These are phyloP conservation scores for Boletus rubropictus DNA, from an alignment of 768 basidiomycete genomes.

Conservation along the genomic window DNA sequence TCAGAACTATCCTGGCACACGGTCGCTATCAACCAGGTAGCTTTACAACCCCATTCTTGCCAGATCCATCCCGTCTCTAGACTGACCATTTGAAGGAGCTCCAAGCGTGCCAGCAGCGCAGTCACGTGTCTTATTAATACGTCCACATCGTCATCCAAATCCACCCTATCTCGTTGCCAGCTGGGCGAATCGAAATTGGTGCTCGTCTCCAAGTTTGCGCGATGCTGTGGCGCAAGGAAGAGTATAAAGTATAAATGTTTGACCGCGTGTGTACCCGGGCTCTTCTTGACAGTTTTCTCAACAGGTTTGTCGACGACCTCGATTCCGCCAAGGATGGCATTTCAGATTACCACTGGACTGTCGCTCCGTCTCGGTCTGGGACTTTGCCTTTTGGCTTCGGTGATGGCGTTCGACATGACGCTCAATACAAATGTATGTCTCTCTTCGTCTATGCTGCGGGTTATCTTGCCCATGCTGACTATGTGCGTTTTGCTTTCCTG, in stretches of 20 bases:
- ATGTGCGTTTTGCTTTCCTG: background rate
- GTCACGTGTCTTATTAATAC: background rate
- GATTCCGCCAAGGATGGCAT: conserved; percentile 4
- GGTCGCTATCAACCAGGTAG: background rate
- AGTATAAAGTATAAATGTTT: conserved; percentile 1
- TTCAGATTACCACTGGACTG: conserved; percentile 1
- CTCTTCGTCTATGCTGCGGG: too few relatives aligned
- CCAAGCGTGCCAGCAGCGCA: background rate
- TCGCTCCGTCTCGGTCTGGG: conserved; percentile 11
- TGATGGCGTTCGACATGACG: conserved; percentile 24
- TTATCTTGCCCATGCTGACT: background rate
- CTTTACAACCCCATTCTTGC: background rate
- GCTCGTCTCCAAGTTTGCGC: background rate
- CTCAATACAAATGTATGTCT: conserved; percentile 20
- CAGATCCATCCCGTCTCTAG: background rate
- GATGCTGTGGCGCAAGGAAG: conserved; percentile 8
- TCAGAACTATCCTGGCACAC: background rate
- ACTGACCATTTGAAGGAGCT: background rate
- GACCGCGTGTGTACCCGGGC: conserved; percentile 10
- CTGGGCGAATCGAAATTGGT: conserved; percentile 16
- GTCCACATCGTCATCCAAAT: background rate
- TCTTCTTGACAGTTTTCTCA: background rate
- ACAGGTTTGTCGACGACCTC: background rate
- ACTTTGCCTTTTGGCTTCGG: conserved; percentile 9
- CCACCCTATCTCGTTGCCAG: background rate